Evolutionary conservation across 345 rosid species (phyloP).

Genomic region (Laguncularia racemosa): DNA sequence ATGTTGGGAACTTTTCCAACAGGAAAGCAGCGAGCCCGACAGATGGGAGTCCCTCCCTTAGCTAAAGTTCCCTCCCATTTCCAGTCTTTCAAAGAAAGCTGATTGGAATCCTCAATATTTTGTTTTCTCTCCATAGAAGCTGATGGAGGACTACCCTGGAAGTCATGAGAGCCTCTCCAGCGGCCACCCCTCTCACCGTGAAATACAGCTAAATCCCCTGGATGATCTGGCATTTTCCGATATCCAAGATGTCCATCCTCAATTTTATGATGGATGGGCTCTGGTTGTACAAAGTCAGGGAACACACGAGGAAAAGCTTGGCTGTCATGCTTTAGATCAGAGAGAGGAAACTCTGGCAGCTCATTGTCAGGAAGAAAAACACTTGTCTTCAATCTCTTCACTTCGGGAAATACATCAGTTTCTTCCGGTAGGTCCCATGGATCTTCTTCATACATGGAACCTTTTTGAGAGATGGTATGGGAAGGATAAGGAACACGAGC

Average conservation of each 20-base stretch:
- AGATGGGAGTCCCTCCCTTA: slow-evolving; percentile 87
- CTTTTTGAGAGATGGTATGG: slow-evolving; percentile 32
- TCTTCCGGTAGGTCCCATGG: slow-evolving; percentile 77
- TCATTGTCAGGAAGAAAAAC: slow-evolving; percentile 57
- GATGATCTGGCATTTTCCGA: slow-evolving; percentile 38
- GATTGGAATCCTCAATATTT: slow-evolving; percentile 44
- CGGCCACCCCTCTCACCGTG: slow-evolving; percentile 38
- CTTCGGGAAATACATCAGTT: slow-evolving; percentile 39
- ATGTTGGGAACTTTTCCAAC: slow-evolving; percentile 83
- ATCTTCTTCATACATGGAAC: slow-evolving; percentile 53
- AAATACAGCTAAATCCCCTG: slow-evolving; percentile 20
- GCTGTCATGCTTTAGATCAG: slow-evolving; percentile 53
- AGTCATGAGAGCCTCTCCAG: slow-evolving; percentile 48
- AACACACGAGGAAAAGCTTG: slow-evolving; percentile 30
- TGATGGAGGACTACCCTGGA: slow-evolving; percentile 33
- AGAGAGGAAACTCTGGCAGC: slow-evolving; percentile 54
- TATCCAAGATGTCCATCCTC: slow-evolving; percentile 34
- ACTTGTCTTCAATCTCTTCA: slow-evolving; percentile 62
- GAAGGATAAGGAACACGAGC: slow-evolving; percentile 34
- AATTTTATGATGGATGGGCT: slow-evolving; percentile 34
- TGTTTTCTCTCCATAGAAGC: slow-evolving; percentile 47
- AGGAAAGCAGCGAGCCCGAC: slow-evolving; percentile 88
- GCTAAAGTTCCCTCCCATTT: slow-evolving; percentile 99
- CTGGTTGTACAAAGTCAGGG: slow-evolving; percentile 48
- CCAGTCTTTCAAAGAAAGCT: slow-evolving; percentile 65